Conservation (phyloP, 2,329 filamentous ascomycete genomes). For the Ophiostoma novo-ulmi region DNA sequence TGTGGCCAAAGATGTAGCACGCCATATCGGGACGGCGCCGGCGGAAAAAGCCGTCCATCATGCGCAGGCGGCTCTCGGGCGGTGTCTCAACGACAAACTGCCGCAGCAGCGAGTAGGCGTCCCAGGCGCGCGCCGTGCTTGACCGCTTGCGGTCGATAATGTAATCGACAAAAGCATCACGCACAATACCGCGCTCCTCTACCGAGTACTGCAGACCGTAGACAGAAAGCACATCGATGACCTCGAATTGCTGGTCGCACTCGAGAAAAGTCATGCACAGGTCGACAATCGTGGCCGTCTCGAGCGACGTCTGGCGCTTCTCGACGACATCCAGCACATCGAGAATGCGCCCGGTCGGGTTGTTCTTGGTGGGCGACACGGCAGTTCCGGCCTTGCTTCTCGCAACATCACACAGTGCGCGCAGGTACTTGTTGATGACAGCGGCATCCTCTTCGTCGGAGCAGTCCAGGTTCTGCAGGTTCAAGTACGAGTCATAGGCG, state of each 20-base stretch:
- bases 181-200: slow-evolving; percentile 62
- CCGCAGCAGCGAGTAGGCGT: slow-evolving; percentile 59
- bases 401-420: slow-evolving; percentile 48
- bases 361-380: not conserved
- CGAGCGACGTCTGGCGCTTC: slow-evolving; percentile 62
- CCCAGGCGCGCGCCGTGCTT: slow-evolving; percentile 60
- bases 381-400: slow-evolving; percentile 1
- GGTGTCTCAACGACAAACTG: slow-evolving; percentile 63
- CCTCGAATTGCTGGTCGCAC: slow-evolving; percentile 70
- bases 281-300: slow-evolving; percentile 66
- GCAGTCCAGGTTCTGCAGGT: slow-evolving; percentile 54
- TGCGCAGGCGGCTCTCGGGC: slow-evolving; percentile 57
- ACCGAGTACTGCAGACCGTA: slow-evolving; percentile 67
- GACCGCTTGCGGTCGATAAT: slow-evolving; percentile 55
- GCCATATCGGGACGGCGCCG: slow-evolving; percentile 79
- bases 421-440: slow-evolving; percentile 66
- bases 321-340: slow-evolving; percentile 69
- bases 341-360: slow-evolving; percentile 65
- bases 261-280: slow-evolving; percentile 70
- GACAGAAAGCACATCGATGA: slow-evolving; percentile 74
- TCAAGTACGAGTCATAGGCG: slow-evolving; percentile 60
- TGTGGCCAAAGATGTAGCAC: slow-evolving; percentile 81
- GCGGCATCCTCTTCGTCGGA: slow-evolving; percentile 52
- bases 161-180: slow-evolving; percentile 61
- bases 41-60: slow-evolving; percentile 78